These are phyloP conservation scores for Aspergillus nanangensis DNA, from an alignment of 495 filamentous ascomycete genomes.

Conservation along the genomic window DNA sequence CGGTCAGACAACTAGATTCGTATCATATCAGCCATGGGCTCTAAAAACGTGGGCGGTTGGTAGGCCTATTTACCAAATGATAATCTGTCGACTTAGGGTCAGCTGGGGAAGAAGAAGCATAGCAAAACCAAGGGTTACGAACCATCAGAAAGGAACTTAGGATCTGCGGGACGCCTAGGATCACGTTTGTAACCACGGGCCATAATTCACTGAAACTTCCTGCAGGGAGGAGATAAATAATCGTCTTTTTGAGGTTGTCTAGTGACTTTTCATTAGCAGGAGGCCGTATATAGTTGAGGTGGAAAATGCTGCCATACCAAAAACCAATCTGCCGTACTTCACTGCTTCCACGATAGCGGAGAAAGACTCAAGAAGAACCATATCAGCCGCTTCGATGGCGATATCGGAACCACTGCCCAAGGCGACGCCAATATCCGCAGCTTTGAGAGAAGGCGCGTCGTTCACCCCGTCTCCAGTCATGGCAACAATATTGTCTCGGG, in stretches of 20 bases:
- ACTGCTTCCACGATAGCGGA: slow-evolving; percentile 63
- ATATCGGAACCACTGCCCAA: slow-evolving; percentile 52
- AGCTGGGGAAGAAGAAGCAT: too few relatives aligned
- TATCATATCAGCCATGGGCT: neutral
- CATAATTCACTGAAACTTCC: slow-evolving; percentile 64
- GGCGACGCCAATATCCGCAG: slow-evolving; percentile 51
- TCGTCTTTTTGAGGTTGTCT: slow-evolving; percentile 55
- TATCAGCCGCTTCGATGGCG: slow-evolving; percentile 66
- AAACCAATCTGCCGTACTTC: slow-evolving; percentile 50
- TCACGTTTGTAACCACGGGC: slow-evolving; percentile 64
- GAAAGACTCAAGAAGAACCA: slow-evolving; percentile 66
- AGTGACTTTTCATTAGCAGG: too few relatives aligned
- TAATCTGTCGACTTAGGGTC: too few relatives aligned
- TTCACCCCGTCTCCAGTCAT: slow-evolving; percentile 60
- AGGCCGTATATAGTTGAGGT: too few relatives aligned
- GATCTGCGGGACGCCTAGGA: slow-evolving; percentile 65
- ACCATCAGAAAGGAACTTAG: slow-evolving; percentile 65
- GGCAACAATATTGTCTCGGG: slow-evolving; percentile 39
- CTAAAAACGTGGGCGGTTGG: slow-evolving; percentile 21
- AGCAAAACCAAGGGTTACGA: too few relatives aligned
- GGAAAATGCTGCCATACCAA: too few relatives aligned
- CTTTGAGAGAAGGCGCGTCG: slow-evolving; percentile 53
- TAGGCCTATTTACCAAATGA: slow-evolving; percentile 58
- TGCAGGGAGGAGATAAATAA: slow-evolving; percentile 55
- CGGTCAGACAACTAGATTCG: slow-evolving; percentile 54